Conservation (phyloP, 1,139 yeast species). For the Hansenula sp. region DNA sequence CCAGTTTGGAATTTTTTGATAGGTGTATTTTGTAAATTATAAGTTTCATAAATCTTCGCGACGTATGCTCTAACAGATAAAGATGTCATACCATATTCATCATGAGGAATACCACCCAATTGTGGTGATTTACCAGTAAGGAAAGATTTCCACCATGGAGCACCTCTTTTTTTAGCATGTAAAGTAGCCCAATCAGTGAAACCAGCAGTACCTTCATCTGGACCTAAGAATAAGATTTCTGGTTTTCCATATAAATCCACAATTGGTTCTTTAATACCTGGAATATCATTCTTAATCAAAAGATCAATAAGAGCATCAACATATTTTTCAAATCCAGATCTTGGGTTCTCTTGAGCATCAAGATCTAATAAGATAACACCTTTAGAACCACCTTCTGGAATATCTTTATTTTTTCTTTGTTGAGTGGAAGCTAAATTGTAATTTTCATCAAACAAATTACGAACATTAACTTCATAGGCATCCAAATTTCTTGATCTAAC, state of each 20-base stretch:
- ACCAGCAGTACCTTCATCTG: slow-evolving; percentile 97
- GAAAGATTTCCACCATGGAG: slow-evolving; percentile 99
- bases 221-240: slow-evolving; percentile 94
- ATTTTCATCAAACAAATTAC: slow-evolving; percentile 92
- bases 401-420: slow-evolving; percentile 95
- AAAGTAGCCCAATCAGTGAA: slow-evolving; percentile 98
- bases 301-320: slow-evolving; percentile 88
- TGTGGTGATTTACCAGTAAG: slow-evolving; percentile 92
- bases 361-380: slow-evolving; percentile 87
- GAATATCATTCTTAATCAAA: slow-evolving; percentile 63
- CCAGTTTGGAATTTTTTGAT: slow-evolving; percentile 91
- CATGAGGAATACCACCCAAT: slow-evolving; percentile 97
- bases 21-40: slow-evolving; percentile 51
- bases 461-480: slow-evolving; percentile 79
- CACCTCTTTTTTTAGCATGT: slow-evolving; percentile 90
- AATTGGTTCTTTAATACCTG: slow-evolving; percentile 78
- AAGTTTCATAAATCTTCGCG: slow-evolving; percentile 80
- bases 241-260: slow-evolving; percentile 81
- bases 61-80: slow-evolving; percentile 91
- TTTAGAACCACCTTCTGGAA: slow-evolving; percentile 98
- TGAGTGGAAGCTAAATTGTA: slow-evolving; percentile 95
- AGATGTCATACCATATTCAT: slow-evolving; percentile 97
- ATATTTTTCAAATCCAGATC: slow-evolving; percentile 86
- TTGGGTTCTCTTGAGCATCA: slow-evolving; percentile 76
- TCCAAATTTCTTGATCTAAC: slow-evolving; percentile 85